Base-by-base conservation (phyloP, 2,329 filamentous ascomycete species). In the Ceratocystis variospora region DNA sequence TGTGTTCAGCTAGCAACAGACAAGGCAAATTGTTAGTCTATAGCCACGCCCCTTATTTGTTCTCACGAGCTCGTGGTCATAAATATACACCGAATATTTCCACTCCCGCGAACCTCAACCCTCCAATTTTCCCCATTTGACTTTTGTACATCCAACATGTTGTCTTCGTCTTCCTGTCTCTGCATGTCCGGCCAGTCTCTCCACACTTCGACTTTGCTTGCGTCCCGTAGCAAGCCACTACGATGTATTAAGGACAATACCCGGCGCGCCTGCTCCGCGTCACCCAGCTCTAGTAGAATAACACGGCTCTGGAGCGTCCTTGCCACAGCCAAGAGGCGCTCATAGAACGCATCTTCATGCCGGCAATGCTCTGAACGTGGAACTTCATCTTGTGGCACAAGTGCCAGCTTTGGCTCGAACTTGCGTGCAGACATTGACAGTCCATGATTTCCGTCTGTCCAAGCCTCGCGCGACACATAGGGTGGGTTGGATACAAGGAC, bases 401-500 rank as follows among this genome's bases (percentile, higher is more conserved):
- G 79, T 0, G 94, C 94, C 12, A 89, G 76, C 69, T 78, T 83
- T 2, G 94, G 94, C 75, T 99, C 94, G 73, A 85, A 90, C 59
- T 84, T 84, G 17, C 90, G 83, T 37, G 96, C 93, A 12, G 89
- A 93, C 71, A 89, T 91, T 6, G 82, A 83, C 57, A 79, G 70
- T 41, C 78, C 74, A 17, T 75, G 75, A 10, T 71, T 71, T 19
- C 76, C 77, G 2, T 53, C 74, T 69, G 45, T 37, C 77, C 77
- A 79, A 8, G 75, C 71, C 48, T 73, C 70, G 0, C 79, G 77
- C 1, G 91, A 95, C 63, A 97, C 87, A 73, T 97, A 97, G 0
- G 94, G 94, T 17, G 94, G 94, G 72, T 99, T 99, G 1, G 88
- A 88, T 45, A 94, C 82, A 1, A 99, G 75, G 3, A 97, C 76